Evolutionary conservation across 805 yeast genomes (phyloP), one percentile per base, ranked within the genome.

Genomic region (Lipomyces orientalis): DNA sequence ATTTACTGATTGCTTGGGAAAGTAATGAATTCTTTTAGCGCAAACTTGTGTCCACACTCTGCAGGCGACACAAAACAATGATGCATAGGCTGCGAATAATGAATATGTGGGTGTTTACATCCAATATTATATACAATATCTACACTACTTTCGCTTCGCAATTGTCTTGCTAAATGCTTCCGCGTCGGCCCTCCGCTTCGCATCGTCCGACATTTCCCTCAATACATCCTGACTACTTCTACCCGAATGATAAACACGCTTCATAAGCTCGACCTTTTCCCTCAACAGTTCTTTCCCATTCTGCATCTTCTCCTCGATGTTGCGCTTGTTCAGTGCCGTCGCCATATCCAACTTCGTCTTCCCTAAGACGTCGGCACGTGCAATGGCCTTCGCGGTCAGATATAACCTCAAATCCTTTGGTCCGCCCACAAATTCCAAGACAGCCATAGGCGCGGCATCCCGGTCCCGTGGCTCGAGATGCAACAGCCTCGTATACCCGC

Each of bases 381-480:
- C 97, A 5, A 90, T 94, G 2, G 87, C 83, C 77, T 91, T 86
- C n/a, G 97, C 97, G 8, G 87, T 84, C 74, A 86, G 80, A 87
- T 96, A 90, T 71, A 87, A 84, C 73, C 88, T 86, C 83, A 90
- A 84, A 76, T 91, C 97, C 67, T 86, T 81, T 76, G 82, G 79
- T 3, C 88, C 87, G 73, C 90, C 97, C 0, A 94, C 96, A 59
- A 95, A 82, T 79, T 95, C 99, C 63, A 95, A 76, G 8, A 93
- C 88, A 0, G 95, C 88, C 83, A 91, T 95, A 39, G 93, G 93
- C 0, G 98, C 97, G 69, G 88, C 90, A 77, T 95, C 99, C 64
- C 95, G 93, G 58, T 89, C 78, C 72, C 98, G 84, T 19, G 93
- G 92, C 78, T 95, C 98, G 68, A 95, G 81, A 73, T 86, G 88